Base-by-base conservation (phyloP, 108 stramenopile species). In the Cyclotella sp. region DNA sequence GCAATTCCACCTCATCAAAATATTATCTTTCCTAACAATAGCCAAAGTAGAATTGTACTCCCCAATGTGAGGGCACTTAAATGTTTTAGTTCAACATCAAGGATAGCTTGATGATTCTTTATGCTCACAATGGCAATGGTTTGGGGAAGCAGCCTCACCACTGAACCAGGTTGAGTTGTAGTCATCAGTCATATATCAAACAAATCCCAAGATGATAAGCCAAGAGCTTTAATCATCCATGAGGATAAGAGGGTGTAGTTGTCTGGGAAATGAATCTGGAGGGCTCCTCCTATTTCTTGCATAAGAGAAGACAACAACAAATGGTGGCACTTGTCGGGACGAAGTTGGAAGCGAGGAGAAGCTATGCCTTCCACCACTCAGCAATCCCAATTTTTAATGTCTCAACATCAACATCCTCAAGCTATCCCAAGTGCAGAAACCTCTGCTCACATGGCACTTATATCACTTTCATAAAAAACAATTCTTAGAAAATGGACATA, bases 71-170 rank as follows among this genome's bases (percentile, higher is more conserved):
- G 49, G 9, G 89, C 81, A 49, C 85, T 87, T 63, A 95, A 96
- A 81, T 96, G 93, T 65, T 92, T 90, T 63, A 96, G 78, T 71
- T 96, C 96, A 40, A 91, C 91, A 72, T 96, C 96, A 73, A 96
- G 70, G 0, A 96, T 93, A 34, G 92, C 91, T 73, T 92, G 96
- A 46, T 91, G 91, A 65, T 95, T 93, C 54, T 81, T 59, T 79
- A 96, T 93, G 40, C 78, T 85, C 11, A 82, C 70, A 81, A 93
- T 93, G 24, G 80, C 68, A 45, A 79, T 86, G 0, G 87, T 77
- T 63, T 93, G 91, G 10, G 95, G 95, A 55, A 92, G 89, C 59
- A 96, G 83, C 72, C 83, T 85, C 0, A 87, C 91, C 70, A 86
- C 69, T 18, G 86, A 82, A 10, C 95, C 95, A 13, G 91, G 79